Base-by-base conservation (phyloP, 441 rosid species). In the Erysimum pusillum region DNA sequence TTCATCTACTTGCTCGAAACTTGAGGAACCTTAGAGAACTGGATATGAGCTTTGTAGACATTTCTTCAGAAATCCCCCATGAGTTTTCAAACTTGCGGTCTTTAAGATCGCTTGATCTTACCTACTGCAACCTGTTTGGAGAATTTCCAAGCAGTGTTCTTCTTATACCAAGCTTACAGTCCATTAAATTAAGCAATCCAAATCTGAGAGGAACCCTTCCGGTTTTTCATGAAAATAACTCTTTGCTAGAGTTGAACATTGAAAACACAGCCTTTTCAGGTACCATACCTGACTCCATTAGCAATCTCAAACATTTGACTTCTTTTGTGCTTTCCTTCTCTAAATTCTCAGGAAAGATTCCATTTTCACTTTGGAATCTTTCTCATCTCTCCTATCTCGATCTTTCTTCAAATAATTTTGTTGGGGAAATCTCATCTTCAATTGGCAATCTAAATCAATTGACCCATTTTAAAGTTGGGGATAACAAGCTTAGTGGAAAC, bases 291-390 rank as follows among this genome's bases (percentile, higher is more conserved):
- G 11, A 28, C 7, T 17, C 32, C 25, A 22, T 22, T 22, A 22
- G 1, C n/a, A n/a, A n/a, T n/a, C n/a, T n/a, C n/a, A n/a, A n/a
- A n/a, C n/a, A n/a, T n/a, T n/a, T n/a, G n/a, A n/a, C n/a, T n/a
- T n/a, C n/a, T n/a, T n/a, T n/a, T n/a, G n/a, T n/a, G n/a, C n/a
- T n/a, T n/a, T 7, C 14, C 7, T 3, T 0, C 0, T 25, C 20
- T 4, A 46, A 31, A n/a, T 28, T 64, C n/a, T n/a, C n/a, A n/a
- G n/a, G n/a, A n/a, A n/a, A n/a, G n/a, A n/a, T n/a, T n/a, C 54
- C 35, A 65, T 76, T 28, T 15, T 61, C 48, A 36, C 28, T 61
- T 38, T 14, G n/a, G n/a, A n/a, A n/a, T n/a, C n/a, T n/a, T n/a
- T n/a, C n/a, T n/a, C n/a, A n/a, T n/a, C n/a, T n/a, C n/a, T n/a